phyloP scores from a whole-genome alignment of 345 rosid genomes.

The Bruguiera gymnorhiza region DNA sequence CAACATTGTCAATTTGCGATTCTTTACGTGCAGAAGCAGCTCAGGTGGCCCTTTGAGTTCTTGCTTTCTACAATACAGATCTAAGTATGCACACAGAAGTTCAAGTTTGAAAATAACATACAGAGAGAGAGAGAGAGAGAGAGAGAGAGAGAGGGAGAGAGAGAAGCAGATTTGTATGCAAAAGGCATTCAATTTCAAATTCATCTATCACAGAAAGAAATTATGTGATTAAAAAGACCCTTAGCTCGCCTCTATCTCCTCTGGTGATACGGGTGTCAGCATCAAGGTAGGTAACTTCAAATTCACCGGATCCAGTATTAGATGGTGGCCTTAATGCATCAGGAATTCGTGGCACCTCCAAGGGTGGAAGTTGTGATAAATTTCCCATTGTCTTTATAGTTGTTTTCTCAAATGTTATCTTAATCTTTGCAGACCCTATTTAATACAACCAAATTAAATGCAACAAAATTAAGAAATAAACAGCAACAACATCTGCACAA shows the following conservation, averaged over 20 bases:
- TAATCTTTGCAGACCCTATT: constrained; percentile 71
- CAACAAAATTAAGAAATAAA: neutral
- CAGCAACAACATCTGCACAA: neutral
- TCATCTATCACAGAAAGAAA: constrained; percentile 1
- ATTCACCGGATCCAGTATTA: constrained; percentile 63
- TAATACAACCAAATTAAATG: constrained; percentile 2
- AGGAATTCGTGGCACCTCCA: constrained; percentile 73
- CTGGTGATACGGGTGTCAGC: constrained; percentile 68
- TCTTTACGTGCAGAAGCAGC: too few species aligned
- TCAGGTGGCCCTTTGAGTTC: too few species aligned
- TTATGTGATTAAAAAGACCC: constrained; percentile 67
- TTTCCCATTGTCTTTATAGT: constrained; percentile 68
- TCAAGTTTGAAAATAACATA: too few species aligned
- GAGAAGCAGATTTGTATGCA: too few species aligned
- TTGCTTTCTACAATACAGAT: too few species aligned
- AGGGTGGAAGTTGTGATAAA: constrained; percentile 69
- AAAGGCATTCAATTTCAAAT: neutral
- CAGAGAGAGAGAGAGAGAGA: too few species aligned
- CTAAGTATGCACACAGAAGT: too few species aligned
- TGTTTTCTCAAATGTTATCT: constrained; percentile 72
- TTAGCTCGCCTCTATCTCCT: constrained; percentile 83
- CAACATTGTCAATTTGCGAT: too few species aligned
- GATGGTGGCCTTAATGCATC: constrained; percentile 64
- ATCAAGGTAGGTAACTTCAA: constrained; percentile 79
- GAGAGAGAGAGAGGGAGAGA: too few species aligned